Percentiles rank a stretch among this genome's conserved stretches.
These are phyloP conservation scores for Botrytis deweyae DNA, from an alignment of 2,329 filamentous ascomycete species.

Conservation along the genomic window DNA sequence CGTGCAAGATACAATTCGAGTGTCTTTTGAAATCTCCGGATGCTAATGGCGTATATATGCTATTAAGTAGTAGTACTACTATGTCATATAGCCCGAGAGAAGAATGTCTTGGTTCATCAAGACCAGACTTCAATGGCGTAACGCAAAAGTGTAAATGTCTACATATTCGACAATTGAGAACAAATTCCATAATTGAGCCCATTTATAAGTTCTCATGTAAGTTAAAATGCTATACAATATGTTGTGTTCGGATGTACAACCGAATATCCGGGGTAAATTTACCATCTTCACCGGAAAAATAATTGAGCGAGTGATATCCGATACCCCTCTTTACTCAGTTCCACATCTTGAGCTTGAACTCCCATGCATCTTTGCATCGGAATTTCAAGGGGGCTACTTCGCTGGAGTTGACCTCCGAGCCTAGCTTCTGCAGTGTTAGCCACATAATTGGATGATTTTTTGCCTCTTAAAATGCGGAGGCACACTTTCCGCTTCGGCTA, in stretches of 20 bases:
- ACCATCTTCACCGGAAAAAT: conserved; percentile 4
- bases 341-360: neutral
- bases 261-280: neutral
- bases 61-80: neutral
- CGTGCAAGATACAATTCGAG: neutral
- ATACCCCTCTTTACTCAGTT: conserved; percentile 14
- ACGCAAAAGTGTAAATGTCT: neutral
- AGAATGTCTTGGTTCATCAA: neutral
- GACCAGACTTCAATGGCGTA: too few relatives aligned
- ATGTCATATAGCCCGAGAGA: neutral
- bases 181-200: too few relatives aligned
- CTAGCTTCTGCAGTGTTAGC: neutral
- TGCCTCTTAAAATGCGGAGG: conserved; percentile 7
- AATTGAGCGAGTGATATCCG: neutral
- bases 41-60: neutral
- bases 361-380: neutral
- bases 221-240: neutral
- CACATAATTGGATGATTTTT: neutral
- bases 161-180: neutral
- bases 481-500: conserved; percentile 18
- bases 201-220: neutral
- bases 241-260: neutral
- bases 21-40: neutral
- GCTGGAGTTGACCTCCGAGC: neutral
- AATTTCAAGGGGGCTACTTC: neutral